These are phyloP conservation scores for Biscogniauxia marginata DNA, from an alignment of 2,329 filamentous ascomycete genomes.

Conservation along the genomic window DNA sequence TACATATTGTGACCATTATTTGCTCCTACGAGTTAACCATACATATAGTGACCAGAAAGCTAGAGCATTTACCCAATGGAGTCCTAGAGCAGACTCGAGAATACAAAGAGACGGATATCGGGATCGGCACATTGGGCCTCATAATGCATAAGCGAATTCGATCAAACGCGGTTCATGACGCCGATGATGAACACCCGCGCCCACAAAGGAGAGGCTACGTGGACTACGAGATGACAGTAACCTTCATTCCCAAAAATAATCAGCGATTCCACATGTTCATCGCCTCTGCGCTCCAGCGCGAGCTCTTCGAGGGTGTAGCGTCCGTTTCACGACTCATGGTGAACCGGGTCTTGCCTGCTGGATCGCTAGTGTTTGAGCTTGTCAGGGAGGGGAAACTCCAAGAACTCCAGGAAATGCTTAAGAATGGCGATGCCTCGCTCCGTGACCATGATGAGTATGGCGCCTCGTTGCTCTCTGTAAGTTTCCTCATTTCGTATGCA, in stretches of 20 bases:
- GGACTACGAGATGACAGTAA: not conserved
- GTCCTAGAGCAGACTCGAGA: too few species aligned
- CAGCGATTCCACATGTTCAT: conserved; percentile 5
- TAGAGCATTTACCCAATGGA: too few species aligned
- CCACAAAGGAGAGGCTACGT: not conserved
- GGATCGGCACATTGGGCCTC: too few species aligned
- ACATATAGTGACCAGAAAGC: too few species aligned
- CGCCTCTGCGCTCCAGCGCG: conserved; percentile 1
- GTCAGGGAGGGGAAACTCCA: not conserved
- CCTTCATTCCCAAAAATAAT: not conserved
- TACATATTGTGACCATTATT: too few species aligned
- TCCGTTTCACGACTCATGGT: not conserved
- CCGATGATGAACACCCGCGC: not conserved
- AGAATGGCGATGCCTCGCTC: not conserved
- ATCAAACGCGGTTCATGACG: too few species aligned
- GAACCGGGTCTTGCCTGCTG: not conserved
- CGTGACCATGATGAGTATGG: conserved; percentile 1
- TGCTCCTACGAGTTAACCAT: too few species aligned
- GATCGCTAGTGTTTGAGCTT: not conserved
- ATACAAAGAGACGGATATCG: not conserved
- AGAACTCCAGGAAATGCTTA: not conserved
- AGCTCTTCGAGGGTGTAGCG: too few species aligned
- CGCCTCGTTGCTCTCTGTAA: not conserved
- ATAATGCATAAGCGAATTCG: too few species aligned
- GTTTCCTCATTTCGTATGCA: not conserved